Evolutionary conservation across 805 yeast species (phyloP), one percentile per base, ranked within the genome.

Genomic region (Komagataella pastoris): DNA sequence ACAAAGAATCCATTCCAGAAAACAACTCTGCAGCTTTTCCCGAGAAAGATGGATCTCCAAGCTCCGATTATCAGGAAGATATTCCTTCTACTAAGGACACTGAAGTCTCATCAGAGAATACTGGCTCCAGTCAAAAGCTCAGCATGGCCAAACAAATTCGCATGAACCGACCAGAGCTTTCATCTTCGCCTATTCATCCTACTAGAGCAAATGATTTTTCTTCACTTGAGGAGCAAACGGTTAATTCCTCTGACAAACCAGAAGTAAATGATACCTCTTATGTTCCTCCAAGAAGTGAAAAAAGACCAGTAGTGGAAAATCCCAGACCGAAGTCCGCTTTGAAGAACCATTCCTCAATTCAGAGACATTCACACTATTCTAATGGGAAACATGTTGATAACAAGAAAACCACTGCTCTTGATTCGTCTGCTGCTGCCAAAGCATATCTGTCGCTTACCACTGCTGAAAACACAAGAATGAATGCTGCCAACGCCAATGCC

Each of bases 391-490:
- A 47, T n/a, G 48, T 23, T 23, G 48, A 24, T 2, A 36, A 48
- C 50, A 48, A 17, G n/a, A 14, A 17, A 7, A 14, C 43, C 7
- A 21, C 54, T 19, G 50, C 53, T n/a, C 18, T 12, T 19, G 44
- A 30, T 3, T 10, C 36, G 8, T 61, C 69, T 3, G 71, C 84
- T 1, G 86, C 87, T 0, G 76, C 76, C 24, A 76, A 74, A 54
- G 88, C 86, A 0, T 83, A 83, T 58, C 60, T 83, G 47, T 80
- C 87, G 0, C 65, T 83, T 51, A 75, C 90, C 1, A 85, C 93
- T 0, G 90, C 90, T 1, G 89, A 85, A 60, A 85, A 85, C 62
- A 85, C 93, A 0, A 72, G 89, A 53, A 61, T 83, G 52, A 85
- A 85, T 65, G 84, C 91, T 19, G 23, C 50, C 45, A 14, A 47